Evolutionary conservation across 495 filamentous ascomycete genomes (phyloP), one percentile per base, ranked within the genome.

Genomic region (Hypoxylon cercidicola): DNA sequence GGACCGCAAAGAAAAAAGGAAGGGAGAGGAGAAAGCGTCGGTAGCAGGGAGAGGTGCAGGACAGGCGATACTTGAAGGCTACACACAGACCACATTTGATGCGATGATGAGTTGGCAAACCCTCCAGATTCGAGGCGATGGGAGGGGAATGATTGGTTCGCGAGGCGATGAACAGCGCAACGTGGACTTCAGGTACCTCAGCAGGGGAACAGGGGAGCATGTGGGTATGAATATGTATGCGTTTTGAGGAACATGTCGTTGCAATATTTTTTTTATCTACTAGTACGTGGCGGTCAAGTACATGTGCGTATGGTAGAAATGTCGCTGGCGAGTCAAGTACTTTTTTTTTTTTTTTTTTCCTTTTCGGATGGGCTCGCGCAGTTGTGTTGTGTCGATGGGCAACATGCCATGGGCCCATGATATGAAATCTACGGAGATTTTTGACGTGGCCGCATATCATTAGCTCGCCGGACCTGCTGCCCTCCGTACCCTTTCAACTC

Each of bases 81-180:
- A 74, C 77, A 75, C 75, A 79, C 75, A 77, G 75, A 79, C 73
- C 76, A 77, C 72, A 68, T 71, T 75, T 77, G 73, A 77, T 77
- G 75, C 75, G 75, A 73, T 74, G 74, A 77, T 77, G 75, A 75
- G 75, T 76, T 77, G 75, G 74, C 75, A 75, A 75, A 73, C 64
- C 69, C 66, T 72, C 71, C 63, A 69, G 67, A 68, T 59, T 74
- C 69, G 54, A 64, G 57, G 62, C 69, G 63, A 66, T 57, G 68
- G 66, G 53, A 68, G 51, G 48, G 57, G 64, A 55, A 48, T 75
- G 72, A 75, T 75, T 75, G 72, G 72, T 54, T 69, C 55, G 23
- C 55, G 61, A 70, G 61, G 65, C 44, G 60, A 64, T 65, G 66
- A 51, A 57, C 69, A 60, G 62, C 69, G 69, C 59, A 70, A 70